Percentiles rank a stretch among this genome's conserved stretches.
These are phyloP conservation scores for Fusarium domesticum DNA, from an alignment of 2,329 filamentous ascomycete species.

Conservation along the genomic window DNA sequence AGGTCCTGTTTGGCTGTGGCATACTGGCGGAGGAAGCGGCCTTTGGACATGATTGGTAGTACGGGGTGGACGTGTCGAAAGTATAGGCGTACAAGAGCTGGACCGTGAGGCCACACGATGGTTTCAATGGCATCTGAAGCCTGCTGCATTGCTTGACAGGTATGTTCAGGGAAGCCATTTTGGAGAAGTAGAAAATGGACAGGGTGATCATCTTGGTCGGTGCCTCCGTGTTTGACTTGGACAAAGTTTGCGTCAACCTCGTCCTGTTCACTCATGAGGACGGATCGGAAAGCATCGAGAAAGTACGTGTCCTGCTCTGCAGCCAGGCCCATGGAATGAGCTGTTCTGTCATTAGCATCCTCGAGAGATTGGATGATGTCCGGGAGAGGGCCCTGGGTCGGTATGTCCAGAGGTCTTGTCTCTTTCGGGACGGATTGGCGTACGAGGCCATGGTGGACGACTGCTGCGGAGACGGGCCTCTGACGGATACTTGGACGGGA, in stretches of 20 bases:
- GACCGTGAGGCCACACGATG: constrained; percentile 40
- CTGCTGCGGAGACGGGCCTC: constrained; percentile 17
- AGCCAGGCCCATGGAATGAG: constrained; percentile 44
- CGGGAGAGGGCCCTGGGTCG: constrained; percentile 6
- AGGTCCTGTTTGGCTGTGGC: constrained; percentile 36
- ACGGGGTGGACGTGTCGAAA: constrained; percentile 46
- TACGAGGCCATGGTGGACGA: constrained; percentile 28
- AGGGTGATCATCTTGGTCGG: constrained; percentile 36
- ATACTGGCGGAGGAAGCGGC: constrained; percentile 41
- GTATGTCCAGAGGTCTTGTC: constrained; percentile 1
- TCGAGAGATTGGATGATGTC: constrained; percentile 38
- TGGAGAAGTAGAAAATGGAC: constrained; percentile 46
- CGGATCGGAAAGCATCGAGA: constrained; percentile 45
- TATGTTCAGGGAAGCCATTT: constrained; percentile 44
- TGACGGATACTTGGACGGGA: constrained; percentile 1
- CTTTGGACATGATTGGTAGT: constrained; percentile 44
- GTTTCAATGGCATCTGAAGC: constrained; percentile 44
- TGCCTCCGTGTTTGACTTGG: constrained; percentile 39
- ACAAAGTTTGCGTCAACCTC: constrained; percentile 45
- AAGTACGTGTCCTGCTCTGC: constrained; percentile 48
- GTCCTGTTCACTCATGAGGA: constrained; percentile 43
- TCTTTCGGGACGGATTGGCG: constrained; percentile 6
- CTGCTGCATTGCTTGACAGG: constrained; percentile 35
- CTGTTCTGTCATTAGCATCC: constrained; percentile 40
- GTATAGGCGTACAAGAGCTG: constrained; percentile 42